Base-by-base conservation (phyloP, 1,284 basidiomycete species). In the Ustilago sp. region DNA sequence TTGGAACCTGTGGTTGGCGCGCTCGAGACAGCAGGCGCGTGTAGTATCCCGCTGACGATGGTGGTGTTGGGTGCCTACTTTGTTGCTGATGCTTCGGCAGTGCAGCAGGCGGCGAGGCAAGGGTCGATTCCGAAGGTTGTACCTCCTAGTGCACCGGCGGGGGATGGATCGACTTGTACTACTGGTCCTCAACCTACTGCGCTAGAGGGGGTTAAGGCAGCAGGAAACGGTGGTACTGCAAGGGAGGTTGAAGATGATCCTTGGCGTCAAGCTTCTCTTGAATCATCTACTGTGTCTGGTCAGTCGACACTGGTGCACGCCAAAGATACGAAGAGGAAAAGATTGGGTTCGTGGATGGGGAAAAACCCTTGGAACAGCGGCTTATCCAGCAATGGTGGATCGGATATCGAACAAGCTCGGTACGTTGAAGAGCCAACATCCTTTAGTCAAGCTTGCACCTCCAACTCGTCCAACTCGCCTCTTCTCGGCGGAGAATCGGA, bases 11-110 rank as follows among this genome's bases (percentile, higher is more conserved):
- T 88, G 12, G 85, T 87, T n/a, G 87, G 87, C 39, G 87, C 87
- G n/a, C 81, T 88, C 48, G 81, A 85, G 58, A 86, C 83, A 39
- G 82, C 87, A 9, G 87, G 87, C 23, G 83, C 84, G 8, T 87
- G 87, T 74, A 69, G 81, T 84, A 87, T 98, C 75, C 95, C 95
- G 0, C 85, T 97, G 31, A 97, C 95, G 3, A 88, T 98, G 43
- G 90, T 98, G 68, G 94, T 97, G 8, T 91, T 98, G 50, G 95
- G 95, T 17, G 94, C 93, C 8, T 97, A 95, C 88, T 97, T 97
- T 63, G 69, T 74, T 12, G 79, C 63, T 1, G 76, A 78, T 48
- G 67, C 71, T 17, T 60, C 68, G n/a, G 78, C 72, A 17, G 68
- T 66, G 17, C 47, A 65, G 32, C 51, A 70, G 60, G 34, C 12